phyloP scores from a whole-genome alignment of 2,329 filamentous ascomycete genomes.

The Hymenoscyphus fraxineus region DNA sequence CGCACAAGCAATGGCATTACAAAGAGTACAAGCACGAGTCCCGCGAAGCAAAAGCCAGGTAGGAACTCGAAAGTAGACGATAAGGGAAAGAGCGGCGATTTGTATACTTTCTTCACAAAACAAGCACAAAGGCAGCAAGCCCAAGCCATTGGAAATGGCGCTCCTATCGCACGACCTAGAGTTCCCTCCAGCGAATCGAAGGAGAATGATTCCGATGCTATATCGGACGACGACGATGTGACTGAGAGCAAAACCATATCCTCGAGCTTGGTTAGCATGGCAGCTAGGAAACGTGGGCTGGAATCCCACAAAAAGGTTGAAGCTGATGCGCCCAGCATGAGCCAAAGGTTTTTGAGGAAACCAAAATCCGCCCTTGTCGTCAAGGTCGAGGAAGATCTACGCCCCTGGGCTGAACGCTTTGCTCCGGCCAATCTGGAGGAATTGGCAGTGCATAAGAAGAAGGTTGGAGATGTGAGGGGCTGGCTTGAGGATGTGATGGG shows the following conservation, averaged over 20 bases:
- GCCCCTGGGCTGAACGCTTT: conserved; percentile 87
- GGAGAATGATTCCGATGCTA: conserved; percentile 37
- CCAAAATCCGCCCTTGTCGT: conserved; percentile 28
- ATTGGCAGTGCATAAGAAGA: conserved; percentile 90
- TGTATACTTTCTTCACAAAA: conserved; percentile 58
- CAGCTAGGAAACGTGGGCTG: conserved; percentile 50
- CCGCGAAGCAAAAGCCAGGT: conserved; percentile 44
- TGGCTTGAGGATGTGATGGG: conserved; percentile 76
- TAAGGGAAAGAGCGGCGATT: conserved; percentile 52
- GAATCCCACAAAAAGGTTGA: conserved; percentile 29
- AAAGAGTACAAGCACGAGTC: conserved; percentile 36
- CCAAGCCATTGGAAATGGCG: conserved; percentile 15
- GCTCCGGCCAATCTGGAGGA: conserved; percentile 72
- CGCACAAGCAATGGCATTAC: conserved; percentile 25
- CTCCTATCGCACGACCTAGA: conserved; percentile 6
- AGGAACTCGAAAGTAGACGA: conserved; percentile 43
- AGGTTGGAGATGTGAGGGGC: conserved; percentile 76
- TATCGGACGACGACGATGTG: conserved; percentile 59
- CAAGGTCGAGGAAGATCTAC: conserved; percentile 49
- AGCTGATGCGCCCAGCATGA: conserved; percentile 35
- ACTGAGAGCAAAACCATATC: conserved; percentile 47
- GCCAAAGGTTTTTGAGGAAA: conserved; percentile 49
- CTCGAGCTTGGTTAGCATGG: conserved; percentile 53
- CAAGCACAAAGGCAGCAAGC: conserved; percentile 48
- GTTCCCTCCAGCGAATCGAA: conserved; percentile 12